Conservation (phyloP, 306 rosid species). For the Comarum palustre region DNA sequence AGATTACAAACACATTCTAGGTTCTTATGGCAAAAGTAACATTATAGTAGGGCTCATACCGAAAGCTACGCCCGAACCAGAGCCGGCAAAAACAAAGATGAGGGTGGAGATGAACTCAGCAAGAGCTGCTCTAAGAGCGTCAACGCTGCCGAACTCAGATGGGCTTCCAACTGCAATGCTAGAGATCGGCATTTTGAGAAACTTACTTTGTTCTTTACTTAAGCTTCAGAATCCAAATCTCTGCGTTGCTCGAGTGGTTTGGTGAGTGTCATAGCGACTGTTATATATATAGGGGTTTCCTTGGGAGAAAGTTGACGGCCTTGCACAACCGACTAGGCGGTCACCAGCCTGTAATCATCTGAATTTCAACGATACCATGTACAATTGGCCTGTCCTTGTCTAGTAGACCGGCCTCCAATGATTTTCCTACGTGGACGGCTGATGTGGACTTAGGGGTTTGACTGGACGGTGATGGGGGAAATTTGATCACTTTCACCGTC, state of each 20-base stretch:
- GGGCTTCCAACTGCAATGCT: conserved; percentile 51
- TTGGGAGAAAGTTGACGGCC: conserved; percentile 1
- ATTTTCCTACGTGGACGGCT: conserved; percentile 50
- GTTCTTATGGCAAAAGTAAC: too few species aligned
- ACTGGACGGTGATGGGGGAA: conserved; percentile 21
- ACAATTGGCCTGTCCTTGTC: conserved; percentile 26
- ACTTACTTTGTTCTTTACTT: background rate
- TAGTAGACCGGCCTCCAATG: conserved; percentile 44
- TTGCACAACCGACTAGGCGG: conserved; percentile 25
- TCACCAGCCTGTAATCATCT: conserved; percentile 19
- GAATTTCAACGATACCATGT: conserved; percentile 17
- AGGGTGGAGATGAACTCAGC: conserved; percentile 74
- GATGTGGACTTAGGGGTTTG: conserved; percentile 22
- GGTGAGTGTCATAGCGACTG: background rate
- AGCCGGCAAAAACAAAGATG: conserved; percentile 69
- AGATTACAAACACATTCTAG: background rate
- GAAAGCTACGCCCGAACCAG: conserved; percentile 73
- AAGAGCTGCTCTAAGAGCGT: conserved; percentile 51
- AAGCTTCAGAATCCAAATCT: background rate
- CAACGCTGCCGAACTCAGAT: conserved; percentile 37
- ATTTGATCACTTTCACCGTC: conserved; percentile 41
- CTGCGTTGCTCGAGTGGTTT: conserved; percentile 11
- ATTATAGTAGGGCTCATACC: conserved; percentile 33
- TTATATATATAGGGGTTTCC: conserved; percentile 30
- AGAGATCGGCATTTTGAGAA: conserved; percentile 45